Percentiles rank a stretch among this genome's conserved stretches.
These are phyloP conservation scores for Purshia tridentata DNA, from an alignment of 306 rosid species.

Conservation along the genomic window DNA sequence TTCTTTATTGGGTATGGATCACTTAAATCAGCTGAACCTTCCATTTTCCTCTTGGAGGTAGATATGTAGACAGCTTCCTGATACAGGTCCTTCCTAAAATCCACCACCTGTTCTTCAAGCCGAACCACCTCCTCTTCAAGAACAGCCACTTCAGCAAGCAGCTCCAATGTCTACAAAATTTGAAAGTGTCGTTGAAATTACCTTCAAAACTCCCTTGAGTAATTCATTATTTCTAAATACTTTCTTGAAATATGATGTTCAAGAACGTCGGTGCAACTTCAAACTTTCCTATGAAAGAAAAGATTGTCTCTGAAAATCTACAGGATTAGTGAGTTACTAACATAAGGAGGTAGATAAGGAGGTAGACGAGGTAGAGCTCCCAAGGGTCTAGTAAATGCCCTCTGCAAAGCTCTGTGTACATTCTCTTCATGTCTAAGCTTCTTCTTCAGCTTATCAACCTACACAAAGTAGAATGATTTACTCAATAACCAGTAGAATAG, in stretches of 20 bases:
- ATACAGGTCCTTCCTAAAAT: conserved; percentile 72
- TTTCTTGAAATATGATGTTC: not conserved
- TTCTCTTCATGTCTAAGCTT: conserved; percentile 87
- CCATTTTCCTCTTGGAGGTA: conserved; percentile 57
- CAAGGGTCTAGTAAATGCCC: conserved; percentile 88
- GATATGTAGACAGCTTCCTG: conserved; percentile 77
- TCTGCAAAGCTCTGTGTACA: conserved; percentile 72
- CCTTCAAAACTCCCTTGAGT: not conserved
- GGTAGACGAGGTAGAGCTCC: conserved; percentile 98
- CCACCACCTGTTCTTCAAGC: conserved; percentile 82
- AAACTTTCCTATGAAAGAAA: not conserved
- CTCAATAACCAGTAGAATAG: conserved; percentile 13
- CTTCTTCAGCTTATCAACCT: conserved; percentile 96
- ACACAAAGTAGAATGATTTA: conserved; percentile 23
- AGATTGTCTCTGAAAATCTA: not conserved
- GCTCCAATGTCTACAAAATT: conserved; percentile 60
- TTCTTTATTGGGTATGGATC: conserved; percentile 28
- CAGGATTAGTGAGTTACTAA: conserved; percentile 36
- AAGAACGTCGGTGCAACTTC: not conserved
- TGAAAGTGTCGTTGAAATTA: conserved; percentile 21
- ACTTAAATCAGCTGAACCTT: conserved; percentile 33
- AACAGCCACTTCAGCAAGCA: conserved; percentile 94
- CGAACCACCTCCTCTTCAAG: conserved; percentile 91
- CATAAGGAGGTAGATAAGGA: conserved; percentile 81
- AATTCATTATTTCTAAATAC: not conserved